Evolutionary conservation across 176 grass and related monocot genomes (phyloP), one percentile per base, ranked within the genome.

Genomic region (Musa itinerans): DNA sequence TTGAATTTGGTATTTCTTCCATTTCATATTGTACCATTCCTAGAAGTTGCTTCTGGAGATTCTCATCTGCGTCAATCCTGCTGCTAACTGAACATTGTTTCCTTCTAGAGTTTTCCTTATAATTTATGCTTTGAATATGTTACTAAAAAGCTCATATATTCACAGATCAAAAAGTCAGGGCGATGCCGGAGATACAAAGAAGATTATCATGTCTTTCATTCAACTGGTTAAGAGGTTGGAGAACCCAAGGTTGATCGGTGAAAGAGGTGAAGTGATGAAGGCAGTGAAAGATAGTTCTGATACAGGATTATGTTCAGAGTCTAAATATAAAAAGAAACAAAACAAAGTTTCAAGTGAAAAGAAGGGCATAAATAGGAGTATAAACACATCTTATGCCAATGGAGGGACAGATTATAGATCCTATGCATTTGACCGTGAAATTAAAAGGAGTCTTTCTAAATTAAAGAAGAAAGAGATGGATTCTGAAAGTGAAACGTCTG

Each of bases 391-490:
- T 63, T 76, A 65, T 83, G 65, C 80, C 11, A 79, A 73, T 83
- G 69, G 63, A 74, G 83, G 76, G 71, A 77, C 56, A 77, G 89
- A 92, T 77, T 78, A 78, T 79, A 86, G 81, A 80, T 78, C 89
- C 70, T 85, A 78, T 81, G 77, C 86, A 73, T 87, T 99, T 73
- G 95, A 99, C 71, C 90, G 86, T 68, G 88, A 94, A 87, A 99
- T 99, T 76, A 99, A 99, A 81, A 90, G 90, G 77, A 99, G 91
- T 29, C 95, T 99, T 23, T 99, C 95, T 73, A 99, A 99, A 78
- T 87, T 99, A 73, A 99, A 99, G 84, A 94, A 89, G 86, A 92
- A 83, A 52, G 73, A 81, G 79, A 79, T 86, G 1, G 84, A 94
- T 80, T 99, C 95, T 78, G 95, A 83, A 26, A 94, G 90, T 73